phyloP scores from a whole-genome alignment of 306 rosid genomes.

The Argentina anserina region DNA sequence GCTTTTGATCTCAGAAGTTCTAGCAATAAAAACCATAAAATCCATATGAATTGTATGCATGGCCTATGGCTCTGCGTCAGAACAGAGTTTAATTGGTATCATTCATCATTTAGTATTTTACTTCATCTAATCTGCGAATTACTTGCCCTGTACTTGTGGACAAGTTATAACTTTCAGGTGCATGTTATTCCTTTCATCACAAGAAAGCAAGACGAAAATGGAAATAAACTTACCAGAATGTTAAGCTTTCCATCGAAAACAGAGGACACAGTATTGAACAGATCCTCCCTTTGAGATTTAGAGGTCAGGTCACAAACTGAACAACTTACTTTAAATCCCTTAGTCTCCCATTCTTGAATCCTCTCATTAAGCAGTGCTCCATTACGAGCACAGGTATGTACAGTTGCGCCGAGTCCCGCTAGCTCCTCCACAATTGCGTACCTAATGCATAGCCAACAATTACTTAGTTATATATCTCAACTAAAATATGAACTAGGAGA shows the following conservation, averaged over 20 bases:
- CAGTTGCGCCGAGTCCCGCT: slow-evolving; percentile 41
- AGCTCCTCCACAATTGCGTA: slow-evolving; percentile 46
- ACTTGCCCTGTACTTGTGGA: background rate
- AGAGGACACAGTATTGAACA: slow-evolving; percentile 33
- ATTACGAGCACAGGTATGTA: slow-evolving; percentile 45
- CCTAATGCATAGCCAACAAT: slow-evolving; percentile 13
- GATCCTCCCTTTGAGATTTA: slow-evolving; percentile 30
- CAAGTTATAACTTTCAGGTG: background rate
- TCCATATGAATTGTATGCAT: no score
- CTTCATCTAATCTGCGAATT: no score
- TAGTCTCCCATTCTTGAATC: slow-evolving; percentile 35
- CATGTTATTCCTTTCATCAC: background rate
- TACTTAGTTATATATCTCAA: background rate
- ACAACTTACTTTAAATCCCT: slow-evolving; percentile 41
- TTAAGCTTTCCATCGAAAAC: slow-evolving; percentile 41
- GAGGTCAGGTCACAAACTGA: slow-evolving; percentile 40
- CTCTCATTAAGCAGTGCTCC: slow-evolving; percentile 25
- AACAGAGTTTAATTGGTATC: no score
- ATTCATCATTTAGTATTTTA: no score
- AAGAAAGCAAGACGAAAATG: background rate
- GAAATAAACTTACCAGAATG: slow-evolving; percentile 35
- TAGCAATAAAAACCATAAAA: no score
- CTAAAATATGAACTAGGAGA: background rate
- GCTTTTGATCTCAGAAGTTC: no score
- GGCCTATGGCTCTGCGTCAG: no score